These are phyloP conservation scores for Aureobasidium sp. DNA, from an alignment of 2,329 filamentous ascomycete genomes.

Conservation along the genomic window DNA sequence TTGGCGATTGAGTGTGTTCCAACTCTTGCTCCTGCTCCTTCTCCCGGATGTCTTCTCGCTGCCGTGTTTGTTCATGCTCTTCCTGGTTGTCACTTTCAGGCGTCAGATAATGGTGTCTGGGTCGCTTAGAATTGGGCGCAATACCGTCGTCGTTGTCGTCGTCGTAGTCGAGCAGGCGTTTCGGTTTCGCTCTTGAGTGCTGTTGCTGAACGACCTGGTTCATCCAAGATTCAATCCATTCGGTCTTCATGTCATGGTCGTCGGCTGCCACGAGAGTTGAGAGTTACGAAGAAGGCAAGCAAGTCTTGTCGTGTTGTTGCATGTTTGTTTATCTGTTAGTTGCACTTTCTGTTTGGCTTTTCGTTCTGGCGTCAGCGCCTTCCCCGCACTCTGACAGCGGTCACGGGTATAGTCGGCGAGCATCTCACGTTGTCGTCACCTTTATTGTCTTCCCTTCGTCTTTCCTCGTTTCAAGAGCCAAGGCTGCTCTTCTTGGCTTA, in stretches of 20 bases:
- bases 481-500: too few relatives aligned
- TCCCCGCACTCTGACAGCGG: slow-evolving; percentile 16
- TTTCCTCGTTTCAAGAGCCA: too few relatives aligned
- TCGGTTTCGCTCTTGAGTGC: slow-evolving; percentile 17
- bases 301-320: slow-evolving; percentile 15
- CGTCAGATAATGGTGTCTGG: slow-evolving; percentile 16
- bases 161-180: slow-evolving; percentile 10
- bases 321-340: slow-evolving; percentile 16
- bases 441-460: too few relatives aligned
- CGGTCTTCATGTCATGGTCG: slow-evolving; percentile 17
- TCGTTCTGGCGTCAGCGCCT: slow-evolving; percentile 15
- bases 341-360: slow-evolving; percentile 19
- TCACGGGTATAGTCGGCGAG: slow-evolving; percentile 13
- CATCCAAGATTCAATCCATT: slow-evolving; percentile 16
- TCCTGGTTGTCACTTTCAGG: slow-evolving; percentile 8
- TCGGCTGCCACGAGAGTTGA: slow-evolving; percentile 8
- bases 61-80: slow-evolving; percentile 16
- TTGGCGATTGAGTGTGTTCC: slow-evolving; percentile 6
- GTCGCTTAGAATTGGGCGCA: slow-evolving; percentile 20
- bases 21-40: slow-evolving; percentile 19
- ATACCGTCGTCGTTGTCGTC: slow-evolving; percentile 17
- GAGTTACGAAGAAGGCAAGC: slow-evolving; percentile 13
- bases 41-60: slow-evolving; percentile 16
- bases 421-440: too few relatives aligned
- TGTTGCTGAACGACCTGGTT: slow-evolving; percentile 16